Evolutionary conservation across 176 grass and related monocot genomes (phyloP).

Genomic region (Pharus latifolius): DNA sequence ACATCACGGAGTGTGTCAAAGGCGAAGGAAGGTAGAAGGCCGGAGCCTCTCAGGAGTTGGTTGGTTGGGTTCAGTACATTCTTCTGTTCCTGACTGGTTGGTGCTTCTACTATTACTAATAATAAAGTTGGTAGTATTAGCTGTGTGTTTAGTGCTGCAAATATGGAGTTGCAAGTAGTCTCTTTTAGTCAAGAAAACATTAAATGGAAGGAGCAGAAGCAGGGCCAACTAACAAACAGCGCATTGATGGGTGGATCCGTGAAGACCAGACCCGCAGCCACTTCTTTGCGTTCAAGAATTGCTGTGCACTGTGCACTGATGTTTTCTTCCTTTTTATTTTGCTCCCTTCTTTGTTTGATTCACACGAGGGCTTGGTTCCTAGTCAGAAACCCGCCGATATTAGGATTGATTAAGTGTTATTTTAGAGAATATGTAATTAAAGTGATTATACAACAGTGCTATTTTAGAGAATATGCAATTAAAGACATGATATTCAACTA

Average conservation of each 20-base stretch:
- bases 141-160: neutral
- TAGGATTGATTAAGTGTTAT: no score
- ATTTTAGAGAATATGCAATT: no score
- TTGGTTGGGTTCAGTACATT: slow-evolving; percentile 8
- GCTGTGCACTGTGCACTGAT: neutral
- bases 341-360: neutral
- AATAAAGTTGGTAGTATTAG: neutral
- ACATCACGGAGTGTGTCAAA: neutral
- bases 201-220: neutral
- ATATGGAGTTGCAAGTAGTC: neutral
- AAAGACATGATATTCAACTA: no score
- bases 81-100: neutral
- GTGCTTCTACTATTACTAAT: neutral
- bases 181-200: slow-evolving; percentile 10
- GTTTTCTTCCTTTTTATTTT: neutral
- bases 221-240: slow-evolving; percentile 14
- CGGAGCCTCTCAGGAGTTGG: neutral
- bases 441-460: no score
- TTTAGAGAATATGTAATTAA: no score
- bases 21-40: neutral
- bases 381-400: no score
- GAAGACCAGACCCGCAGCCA: neutral
- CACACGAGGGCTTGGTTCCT: no score
- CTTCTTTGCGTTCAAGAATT: slow-evolving; percentile 17
- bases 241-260: slow-evolving; percentile 26